Evolutionary conservation across 106 monocot genomes (phyloP), one percentile per base, ranked within the genome.

Genomic region (Acorus gramineus): DNA sequence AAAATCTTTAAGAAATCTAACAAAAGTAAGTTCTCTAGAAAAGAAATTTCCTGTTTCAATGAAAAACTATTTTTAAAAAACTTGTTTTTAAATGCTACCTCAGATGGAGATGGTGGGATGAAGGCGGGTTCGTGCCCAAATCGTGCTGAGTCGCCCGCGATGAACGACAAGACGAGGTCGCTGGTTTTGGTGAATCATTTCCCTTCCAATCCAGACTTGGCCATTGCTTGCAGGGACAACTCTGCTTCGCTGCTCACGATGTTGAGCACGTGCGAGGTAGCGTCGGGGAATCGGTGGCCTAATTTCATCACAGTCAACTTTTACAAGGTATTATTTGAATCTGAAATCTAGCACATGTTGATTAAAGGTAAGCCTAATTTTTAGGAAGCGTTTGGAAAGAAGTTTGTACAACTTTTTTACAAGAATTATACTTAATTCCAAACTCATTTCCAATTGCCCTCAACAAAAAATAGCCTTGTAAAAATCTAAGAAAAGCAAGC

Each of bases 141-240:
- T 49, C 69, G 82, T 28, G 68, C 76, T 0, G 79, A 86, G 54
- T 86, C 82, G 14, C 42, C 73, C 3, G 14, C 77, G 4, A 82
- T 86, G 82, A 73, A 79, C 57, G 53, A 78, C 3, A 71, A 7
- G 14, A 78, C 71, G 2, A 77, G 71, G 61, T 82, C 86, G 3
- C 69, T 86, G 45, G 82, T 82, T 52, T 62, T 82, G 63, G 82
- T 86, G 82, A 86, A 86, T 58, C 74, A 73, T 53, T 87, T 83
- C 62, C 63, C 60, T 0, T 61, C 74, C 2, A 53, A 59, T 47
- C 83, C 86, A 3, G 75, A 69, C 55, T 44, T 49, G 2, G 68
- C 56, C 7, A 52, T 49, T 0, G 77, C 70, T 46, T 87, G 86
- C 47, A 51, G 65, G 49, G 67, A 87, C 53, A 87, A 87, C 47